Evolutionary conservation across 257 asterid genomes (phyloP), one percentile per base, ranked within the genome.

Genomic region (Coffea canephora): DNA sequence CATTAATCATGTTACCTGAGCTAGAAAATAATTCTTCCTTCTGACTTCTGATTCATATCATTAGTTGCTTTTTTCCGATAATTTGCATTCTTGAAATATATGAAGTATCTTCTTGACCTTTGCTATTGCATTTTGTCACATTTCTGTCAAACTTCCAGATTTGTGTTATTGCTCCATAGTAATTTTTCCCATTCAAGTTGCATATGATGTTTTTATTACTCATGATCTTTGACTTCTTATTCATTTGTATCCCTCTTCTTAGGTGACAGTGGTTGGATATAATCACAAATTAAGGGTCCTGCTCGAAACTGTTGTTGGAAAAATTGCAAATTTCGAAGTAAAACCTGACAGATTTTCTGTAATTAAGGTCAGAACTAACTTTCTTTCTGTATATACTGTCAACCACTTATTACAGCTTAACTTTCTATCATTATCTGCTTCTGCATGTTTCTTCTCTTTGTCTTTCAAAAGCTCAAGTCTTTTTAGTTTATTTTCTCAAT

Each of bases 221-320:
- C 31, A 5, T 76, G 54, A 64, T 79, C 70, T 71, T 78, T 78
- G 64, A 50, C 66, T 62, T 81, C 66, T 49, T 57, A 50, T 76
- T 68, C 69, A 65, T 78, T 69, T 69, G 79, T 80, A 64, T 74
- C 82, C 49, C 83, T 86, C 45, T 25, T 23, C 65, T 41, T 81
- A 96, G 99, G 92, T 96, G 84, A 94, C 96, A 71, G 87, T 92
- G 70, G 86, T 91, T 73, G 99, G 99, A 79, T 96, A 94, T 85
- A 92, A 89, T 81, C 90, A 96, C 90, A 96, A 96, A 86, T 88
- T 96, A 83, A 87, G 84, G 87, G 82, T 88, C 86, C 90, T 96
- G 85, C 90, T 96, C 84, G 91, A 94, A 79, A 93, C 97, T 14
- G 96, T 96, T 71, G 77, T 91, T 80, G 83, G 88, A 71, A 90